Evolutionary conservation across 306 rosid species (phyloP).

Genomic region (Medicago truncatula): DNA sequence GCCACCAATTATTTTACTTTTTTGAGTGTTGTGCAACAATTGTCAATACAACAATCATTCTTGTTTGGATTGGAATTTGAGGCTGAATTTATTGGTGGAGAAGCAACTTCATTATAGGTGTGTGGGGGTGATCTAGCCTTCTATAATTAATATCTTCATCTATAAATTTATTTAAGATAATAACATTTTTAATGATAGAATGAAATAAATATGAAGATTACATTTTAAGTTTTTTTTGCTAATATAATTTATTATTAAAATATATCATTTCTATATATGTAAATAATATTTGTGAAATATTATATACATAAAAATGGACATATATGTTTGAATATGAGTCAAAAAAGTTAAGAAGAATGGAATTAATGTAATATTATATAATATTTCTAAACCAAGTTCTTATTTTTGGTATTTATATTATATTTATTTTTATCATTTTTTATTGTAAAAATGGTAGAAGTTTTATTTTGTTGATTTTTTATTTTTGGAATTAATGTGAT

Average conservation of each 20-base stretch:
- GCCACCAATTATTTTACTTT: slow-evolving; percentile 30
- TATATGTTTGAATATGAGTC: no score
- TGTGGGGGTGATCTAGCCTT: neutral
- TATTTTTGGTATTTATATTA: neutral
- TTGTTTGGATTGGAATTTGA: slow-evolving; percentile 13
- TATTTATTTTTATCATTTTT: neutral
- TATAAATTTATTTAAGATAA: neutral
- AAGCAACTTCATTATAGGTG: slow-evolving; percentile 31
- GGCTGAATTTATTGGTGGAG: slow-evolving; percentile 36
- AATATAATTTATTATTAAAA: neutral
- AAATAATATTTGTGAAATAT: neutral
- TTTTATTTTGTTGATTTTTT: no score
- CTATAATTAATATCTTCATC: neutral
- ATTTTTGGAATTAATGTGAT: no score
- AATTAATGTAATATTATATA: neutral
- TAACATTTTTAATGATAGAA: neutral
- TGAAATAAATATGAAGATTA: slow-evolving; percentile 1
- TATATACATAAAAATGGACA: neutral
- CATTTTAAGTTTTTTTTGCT: neutral
- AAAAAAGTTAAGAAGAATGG: neutral
- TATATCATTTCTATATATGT: neutral
- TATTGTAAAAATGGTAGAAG: neutral
- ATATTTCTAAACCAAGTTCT: neutral
- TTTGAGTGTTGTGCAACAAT: slow-evolving; percentile 36
- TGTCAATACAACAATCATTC: slow-evolving; percentile 30